Evolutionary conservation across 2,329 filamentous ascomycete species (phyloP), one percentile per base, ranked within the genome.

Genomic region (Aspergillus pseudonomiae): DNA sequence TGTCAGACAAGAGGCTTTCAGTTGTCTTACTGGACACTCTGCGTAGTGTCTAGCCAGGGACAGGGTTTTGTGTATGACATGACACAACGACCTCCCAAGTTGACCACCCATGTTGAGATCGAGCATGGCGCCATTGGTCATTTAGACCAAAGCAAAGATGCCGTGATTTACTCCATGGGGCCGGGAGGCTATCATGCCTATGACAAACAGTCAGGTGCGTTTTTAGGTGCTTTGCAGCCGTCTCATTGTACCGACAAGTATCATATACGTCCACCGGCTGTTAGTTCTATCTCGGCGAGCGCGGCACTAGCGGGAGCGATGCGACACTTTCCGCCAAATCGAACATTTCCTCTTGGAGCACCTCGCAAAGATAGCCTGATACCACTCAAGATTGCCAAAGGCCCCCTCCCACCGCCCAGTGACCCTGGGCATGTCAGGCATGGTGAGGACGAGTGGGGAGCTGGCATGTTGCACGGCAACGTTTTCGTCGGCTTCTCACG

Each of bases 31-130:
- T 71, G 75, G 63, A 81, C 78, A 0, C 75, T 83, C 2, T 82
- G 81, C 60, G 81, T 83, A 9, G 81, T 82, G 0, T 82, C 81
- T 0, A 79, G 73, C 16, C 66, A 82, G 60, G 80, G 79, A 3
- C 71, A 77, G 36, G 81, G 79, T 1, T 83, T 81, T 66, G 79
- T 83, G 1, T 83, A 82, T 63, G 79, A 82, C 60, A 75, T 82
- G 74, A 71, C 68, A 30, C 65, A 75, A 34, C 71, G 72, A 2
- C 74, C 76, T 11, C 79, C 79, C 0, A 65, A 39, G 7, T 64
- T 78, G 63, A 74, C 65, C 6, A 80, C 72, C 1, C 71, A 74
- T 11, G 60, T 83, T 34, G 65, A 73, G 5, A 82, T 83, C 26
- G 77, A 78, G 52, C 48, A 72, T 3, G 79, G 75, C 7, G 81